Evolutionary conservation across 2,329 filamentous ascomycete genomes (phyloP).

Genomic region (Dactylellina parvicollis): DNA sequence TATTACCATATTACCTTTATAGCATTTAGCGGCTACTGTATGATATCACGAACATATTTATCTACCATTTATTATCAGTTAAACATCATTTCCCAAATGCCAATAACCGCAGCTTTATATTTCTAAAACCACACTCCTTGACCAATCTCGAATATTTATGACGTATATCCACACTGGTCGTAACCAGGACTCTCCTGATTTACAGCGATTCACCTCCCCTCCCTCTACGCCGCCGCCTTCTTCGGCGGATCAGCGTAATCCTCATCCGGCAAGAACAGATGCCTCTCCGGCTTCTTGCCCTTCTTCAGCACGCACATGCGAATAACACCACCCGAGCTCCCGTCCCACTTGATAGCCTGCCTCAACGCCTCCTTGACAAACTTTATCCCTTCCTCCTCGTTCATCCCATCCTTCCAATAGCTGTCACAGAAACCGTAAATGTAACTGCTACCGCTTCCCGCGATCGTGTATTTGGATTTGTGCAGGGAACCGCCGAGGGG

Average conservation of each 20-base stretch:
- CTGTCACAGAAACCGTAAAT: constrained; percentile 99
- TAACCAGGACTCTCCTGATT: too few relatives aligned
- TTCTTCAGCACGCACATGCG: constrained; percentile 95
- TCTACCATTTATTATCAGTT: too few relatives aligned
- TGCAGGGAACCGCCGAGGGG: constrained; percentile 95
- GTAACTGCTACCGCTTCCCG: constrained; percentile 96
- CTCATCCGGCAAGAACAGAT: constrained; percentile 94
- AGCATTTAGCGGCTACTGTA: constrained; percentile 16
- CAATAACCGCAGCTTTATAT: too few relatives aligned
- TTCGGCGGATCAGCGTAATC: constrained; percentile 68
- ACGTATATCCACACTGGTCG: too few relatives aligned
- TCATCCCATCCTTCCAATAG: constrained; percentile 95
- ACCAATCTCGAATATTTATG: background rate
- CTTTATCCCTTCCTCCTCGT: constrained; percentile 84
- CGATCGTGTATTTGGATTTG: constrained; percentile 95
- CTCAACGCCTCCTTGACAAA: constrained; percentile 92
- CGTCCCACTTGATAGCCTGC: constrained; percentile 99
- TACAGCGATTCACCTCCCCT: too few relatives aligned
- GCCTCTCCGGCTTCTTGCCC: constrained; percentile 81
- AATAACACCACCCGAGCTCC: constrained; percentile 97
- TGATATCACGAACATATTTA: constrained; percentile 6
- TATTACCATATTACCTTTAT: background rate
- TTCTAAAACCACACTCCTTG: background rate
- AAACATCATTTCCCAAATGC: too few relatives aligned
- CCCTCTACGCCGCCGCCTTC: constrained; percentile 10